Conservation (phyloP, 176 grass and related monocot species). For the Stipa capillata region DNA sequence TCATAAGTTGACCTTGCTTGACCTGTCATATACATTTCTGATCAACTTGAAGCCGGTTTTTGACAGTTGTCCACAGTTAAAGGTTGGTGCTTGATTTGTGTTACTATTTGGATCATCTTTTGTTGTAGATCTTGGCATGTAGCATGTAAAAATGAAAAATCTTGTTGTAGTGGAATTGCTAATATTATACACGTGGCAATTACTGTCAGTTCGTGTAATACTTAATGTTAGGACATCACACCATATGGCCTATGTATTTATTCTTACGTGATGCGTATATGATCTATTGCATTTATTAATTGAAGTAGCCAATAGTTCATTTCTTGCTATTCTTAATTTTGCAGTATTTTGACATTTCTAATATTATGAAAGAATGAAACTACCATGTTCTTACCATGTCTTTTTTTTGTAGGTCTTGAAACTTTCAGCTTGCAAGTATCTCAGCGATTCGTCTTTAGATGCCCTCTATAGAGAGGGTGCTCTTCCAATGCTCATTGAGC, state of each 20-base stretch:
- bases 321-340: background rate
- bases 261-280: background rate
- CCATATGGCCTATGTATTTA: background rate
- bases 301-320: background rate
- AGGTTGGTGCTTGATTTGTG: conserved; percentile 30
- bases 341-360: background rate
- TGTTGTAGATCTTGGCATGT: too few relatives aligned
- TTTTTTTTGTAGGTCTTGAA: conserved; percentile 57
- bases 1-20: conserved; percentile 63
- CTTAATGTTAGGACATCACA: background rate
- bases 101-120: too few relatives aligned
- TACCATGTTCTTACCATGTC: background rate
- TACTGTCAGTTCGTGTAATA: background rate
- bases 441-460: conserved; percentile 74
- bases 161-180: background rate
- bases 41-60: conserved; percentile 83
- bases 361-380: background rate
- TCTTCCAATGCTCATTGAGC: conserved; percentile 72
- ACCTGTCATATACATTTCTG: conserved; percentile 98
- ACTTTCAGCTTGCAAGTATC: conserved; percentile 94
- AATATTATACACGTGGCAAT: background rate
- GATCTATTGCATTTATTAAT: background rate
- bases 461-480: conserved; percentile 70
- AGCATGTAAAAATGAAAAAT: too few relatives aligned
- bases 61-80: conserved; percentile 69